Evolutionary conservation across 768 basidiomycete genomes (phyloP).

Genomic region (Clavaria fumosa): DNA sequence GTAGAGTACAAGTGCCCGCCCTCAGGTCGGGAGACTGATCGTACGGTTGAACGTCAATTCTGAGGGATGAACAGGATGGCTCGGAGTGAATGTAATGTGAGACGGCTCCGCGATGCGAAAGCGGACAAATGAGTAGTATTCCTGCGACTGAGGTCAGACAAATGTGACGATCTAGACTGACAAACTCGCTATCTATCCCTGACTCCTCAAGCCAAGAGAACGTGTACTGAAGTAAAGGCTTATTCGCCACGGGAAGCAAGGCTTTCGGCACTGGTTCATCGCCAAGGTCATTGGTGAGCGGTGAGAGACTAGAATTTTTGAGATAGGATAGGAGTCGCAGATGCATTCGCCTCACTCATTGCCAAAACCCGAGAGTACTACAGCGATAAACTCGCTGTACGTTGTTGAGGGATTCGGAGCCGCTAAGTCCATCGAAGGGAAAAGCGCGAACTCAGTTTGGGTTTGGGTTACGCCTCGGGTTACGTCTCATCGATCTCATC

Average conservation of each 20-base stretch:
- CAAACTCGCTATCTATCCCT: slow-evolving; percentile 53
- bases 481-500: too few species aligned
- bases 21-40: slow-evolving; percentile 55
- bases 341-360: slow-evolving; percentile 45
- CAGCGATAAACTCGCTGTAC: slow-evolving; percentile 70
- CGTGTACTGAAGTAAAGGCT: slow-evolving; percentile 71
- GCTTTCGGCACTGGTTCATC: slow-evolving; percentile 79
- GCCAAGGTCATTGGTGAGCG: slow-evolving; percentile 63
- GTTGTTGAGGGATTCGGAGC: slow-evolving; percentile 32
- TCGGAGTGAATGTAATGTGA: slow-evolving; percentile 79
- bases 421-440: slow-evolving; percentile 42
- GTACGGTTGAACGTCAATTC: slow-evolving; percentile 66
- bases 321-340: slow-evolving; percentile 9
- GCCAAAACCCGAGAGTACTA: slow-evolving; percentile 86
- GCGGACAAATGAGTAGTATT: slow-evolving; percentile 74
- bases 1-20: slow-evolving; percentile 58
- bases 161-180: slow-evolving; percentile 1
- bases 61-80: slow-evolving; percentile 46
- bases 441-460: too few species aligned
- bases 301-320: slow-evolving; percentile 37
- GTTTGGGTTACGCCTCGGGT: too few species aligned
- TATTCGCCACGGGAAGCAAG: slow-evolving; percentile 75
- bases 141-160: slow-evolving; percentile 30
- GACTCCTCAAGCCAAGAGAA: slow-evolving; percentile 80
- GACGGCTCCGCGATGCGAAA: slow-evolving; percentile 56